Evolutionary conservation across 352 stramenopile genomes (phyloP), one percentile per base, ranked within the genome.

Genomic region (Phytophthora aleatoria): DNA sequence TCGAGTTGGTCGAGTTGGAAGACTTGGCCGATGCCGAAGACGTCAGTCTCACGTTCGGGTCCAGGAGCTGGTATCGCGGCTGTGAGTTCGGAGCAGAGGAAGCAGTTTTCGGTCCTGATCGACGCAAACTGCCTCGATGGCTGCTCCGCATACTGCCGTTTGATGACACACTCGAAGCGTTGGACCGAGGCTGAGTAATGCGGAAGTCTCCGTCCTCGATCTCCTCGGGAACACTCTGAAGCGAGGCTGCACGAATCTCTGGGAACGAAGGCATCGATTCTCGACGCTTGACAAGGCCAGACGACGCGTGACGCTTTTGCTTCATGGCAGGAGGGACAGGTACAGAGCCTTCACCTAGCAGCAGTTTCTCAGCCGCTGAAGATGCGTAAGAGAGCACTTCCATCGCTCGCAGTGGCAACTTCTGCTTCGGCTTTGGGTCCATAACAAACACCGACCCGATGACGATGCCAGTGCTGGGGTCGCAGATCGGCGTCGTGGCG

Each of bases 381-480:
- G 83, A 83, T 5, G 87, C 70, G 58, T 92, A 90, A 5, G 79
- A 73, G 5, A 94, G 61, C 45, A 94, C 74, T 38, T 94, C 86
- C 60, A 90, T 83, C 1, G 77, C 64, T 10, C 74, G 73, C 3
- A 74, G 33, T 6, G 84, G 82, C n/a, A 91, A 38, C 16, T 74
- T 65, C 0, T 57, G 39, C 57, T 91, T 91, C 2, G 76, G 63
- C 42, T 74, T 71, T 3, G 77, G 73, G 36, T 95, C 86, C 81
- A 95, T 92, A 6, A 89, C 86, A 57, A 93, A 92, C n/a, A 95
- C 82, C 0, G 86, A 91, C 11, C 86, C 86, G 28, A 95, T 77
- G 15, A 92, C 73, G 26, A 90, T 73, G 9, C 75, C 62, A 0
- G 73, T 79, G 10, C 57, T 69, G 0, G 83, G 77, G 47, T 92